A percentile compares a stretch with the other conserved stretches of the same genome.
Evolutionary conservation across 2,329 filamentous ascomycete genomes (phyloP).

Genomic region (Gnomoniopsis smithogilvyi): DNA sequence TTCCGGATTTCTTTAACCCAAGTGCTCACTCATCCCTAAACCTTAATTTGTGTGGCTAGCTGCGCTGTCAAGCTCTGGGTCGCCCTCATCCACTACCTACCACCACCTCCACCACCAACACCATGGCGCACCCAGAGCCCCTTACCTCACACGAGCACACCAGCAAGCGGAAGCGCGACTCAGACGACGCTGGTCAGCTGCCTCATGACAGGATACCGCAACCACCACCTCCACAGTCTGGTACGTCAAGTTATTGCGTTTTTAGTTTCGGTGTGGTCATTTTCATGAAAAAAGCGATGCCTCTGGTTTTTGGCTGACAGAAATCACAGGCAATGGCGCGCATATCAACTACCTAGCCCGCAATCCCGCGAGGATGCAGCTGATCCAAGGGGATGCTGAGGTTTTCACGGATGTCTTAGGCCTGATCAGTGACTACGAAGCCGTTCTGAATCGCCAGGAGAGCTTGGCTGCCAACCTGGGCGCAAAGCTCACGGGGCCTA

Average conservation of each 20-base stretch:
- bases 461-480: constrained; percentile 83
- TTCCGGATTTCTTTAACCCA: background rate
- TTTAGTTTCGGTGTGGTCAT: constrained; percentile 7
- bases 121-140: constrained; percentile 35
- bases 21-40: no score
- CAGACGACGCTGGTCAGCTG: constrained; percentile 39
- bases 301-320: constrained; percentile 2
- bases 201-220: constrained; percentile 39
- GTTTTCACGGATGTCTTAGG: constrained; percentile 70
- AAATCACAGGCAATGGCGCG: constrained; percentile 29
- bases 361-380: constrained; percentile 40
- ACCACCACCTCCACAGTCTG: constrained; percentile 41
- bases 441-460: constrained; percentile 79
- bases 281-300: background rate
- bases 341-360: constrained; percentile 54
- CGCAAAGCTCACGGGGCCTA: constrained; percentile 76
- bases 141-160: constrained; percentile 17
- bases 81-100: constrained; percentile 23
- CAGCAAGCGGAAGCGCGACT: constrained; percentile 47
- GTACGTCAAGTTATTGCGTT: constrained; percentile 32
- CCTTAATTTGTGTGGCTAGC: background rate
- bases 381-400: constrained; percentile 57
- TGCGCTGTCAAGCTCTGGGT: constrained; percentile 14
- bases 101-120: constrained; percentile 22
- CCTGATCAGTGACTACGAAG: constrained; percentile 75